phyloP scores from a whole-genome alignment of 345 rosid genomes.

The Salix koriyanagi region DNA sequence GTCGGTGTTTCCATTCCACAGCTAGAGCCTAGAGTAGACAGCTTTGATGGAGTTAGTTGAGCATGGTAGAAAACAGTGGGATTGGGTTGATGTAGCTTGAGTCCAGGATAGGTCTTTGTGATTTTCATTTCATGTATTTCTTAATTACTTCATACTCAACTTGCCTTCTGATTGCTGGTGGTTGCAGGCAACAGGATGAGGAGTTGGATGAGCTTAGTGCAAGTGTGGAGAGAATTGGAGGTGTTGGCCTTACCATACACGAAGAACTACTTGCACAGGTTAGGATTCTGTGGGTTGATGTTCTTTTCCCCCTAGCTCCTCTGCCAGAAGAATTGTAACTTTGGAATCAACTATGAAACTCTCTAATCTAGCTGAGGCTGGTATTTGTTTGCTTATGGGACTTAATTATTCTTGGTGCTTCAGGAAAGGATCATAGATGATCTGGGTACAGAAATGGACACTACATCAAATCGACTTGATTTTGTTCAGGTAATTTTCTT shows the following conservation, averaged over 20 bases:
- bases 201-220: slow-evolving; percentile 93
- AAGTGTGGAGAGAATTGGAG: slow-evolving; percentile 88
- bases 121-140: background rate
- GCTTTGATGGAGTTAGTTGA: background rate
- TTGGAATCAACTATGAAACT: background rate
- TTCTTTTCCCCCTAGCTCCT: background rate
- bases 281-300: slow-evolving; percentile 12
- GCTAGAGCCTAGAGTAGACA: background rate
- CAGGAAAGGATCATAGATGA: slow-evolving; percentile 88
- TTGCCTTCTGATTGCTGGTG: background rate
- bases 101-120: background rate
- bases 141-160: background rate
- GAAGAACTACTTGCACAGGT: slow-evolving; percentile 96
- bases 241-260: slow-evolving; percentile 92
- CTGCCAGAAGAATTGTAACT: background rate
- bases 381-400: background rate
- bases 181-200: slow-evolving; percentile 83
- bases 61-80: background rate
- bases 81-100: background rate
- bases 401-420: slow-evolving; percentile 14
- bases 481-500: slow-evolving; percentile 75
- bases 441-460: slow-evolving; percentile 80
- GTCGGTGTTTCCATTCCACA: background rate
- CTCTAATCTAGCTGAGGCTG: background rate
- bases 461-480: slow-evolving; percentile 85